Conservation (phyloP, 2,329 filamentous ascomycete genomes). For the Nothophoma quercina region DNA sequence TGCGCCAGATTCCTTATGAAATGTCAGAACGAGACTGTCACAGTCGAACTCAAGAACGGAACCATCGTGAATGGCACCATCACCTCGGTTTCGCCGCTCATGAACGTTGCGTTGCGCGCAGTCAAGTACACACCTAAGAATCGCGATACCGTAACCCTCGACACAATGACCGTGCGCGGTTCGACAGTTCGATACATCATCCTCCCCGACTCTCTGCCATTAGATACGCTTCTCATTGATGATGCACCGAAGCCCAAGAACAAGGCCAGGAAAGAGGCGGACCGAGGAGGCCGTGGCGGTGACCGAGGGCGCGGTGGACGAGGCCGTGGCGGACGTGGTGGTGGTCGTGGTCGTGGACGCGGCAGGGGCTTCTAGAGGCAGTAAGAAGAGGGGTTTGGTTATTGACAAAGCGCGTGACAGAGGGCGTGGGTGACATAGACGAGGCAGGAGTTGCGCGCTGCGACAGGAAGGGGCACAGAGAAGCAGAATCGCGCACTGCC, state of each 20-base stretch:
- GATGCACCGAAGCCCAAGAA: slow-evolving; percentile 99
- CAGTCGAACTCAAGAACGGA: slow-evolving; percentile 98
- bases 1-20: slow-evolving; percentile 92
- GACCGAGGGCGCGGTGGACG: slow-evolving; percentile 59
- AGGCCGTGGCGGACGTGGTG: slow-evolving; percentile 50
- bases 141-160: slow-evolving; percentile 85
- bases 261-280: slow-evolving; percentile 92
- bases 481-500: slow-evolving; percentile 24
- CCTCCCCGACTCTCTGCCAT: slow-evolving; percentile 90
- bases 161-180: slow-evolving; percentile 96
- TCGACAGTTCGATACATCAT: slow-evolving; percentile 97
- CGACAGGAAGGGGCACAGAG: slow-evolving; percentile 18
- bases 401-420: slow-evolving; percentile 11
- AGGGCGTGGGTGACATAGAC: slow-evolving; percentile 3
- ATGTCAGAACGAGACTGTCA: slow-evolving; percentile 98
- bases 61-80: slow-evolving; percentile 98
- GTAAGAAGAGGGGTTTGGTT: not conserved
- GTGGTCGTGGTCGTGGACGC: slow-evolving; percentile 53
- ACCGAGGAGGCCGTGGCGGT: slow-evolving; percentile 60
- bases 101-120: slow-evolving; percentile 95
- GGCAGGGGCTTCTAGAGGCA: slow-evolving; percentile 44
- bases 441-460: slow-evolving; percentile 1
- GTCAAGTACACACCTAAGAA: slow-evolving; percentile 96
- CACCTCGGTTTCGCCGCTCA: slow-evolving; percentile 93
- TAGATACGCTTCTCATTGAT: slow-evolving; percentile 95